Evolutionary conservation across 139 green algal species (phyloP).

Genomic region (Picochlorum sp.): DNA sequence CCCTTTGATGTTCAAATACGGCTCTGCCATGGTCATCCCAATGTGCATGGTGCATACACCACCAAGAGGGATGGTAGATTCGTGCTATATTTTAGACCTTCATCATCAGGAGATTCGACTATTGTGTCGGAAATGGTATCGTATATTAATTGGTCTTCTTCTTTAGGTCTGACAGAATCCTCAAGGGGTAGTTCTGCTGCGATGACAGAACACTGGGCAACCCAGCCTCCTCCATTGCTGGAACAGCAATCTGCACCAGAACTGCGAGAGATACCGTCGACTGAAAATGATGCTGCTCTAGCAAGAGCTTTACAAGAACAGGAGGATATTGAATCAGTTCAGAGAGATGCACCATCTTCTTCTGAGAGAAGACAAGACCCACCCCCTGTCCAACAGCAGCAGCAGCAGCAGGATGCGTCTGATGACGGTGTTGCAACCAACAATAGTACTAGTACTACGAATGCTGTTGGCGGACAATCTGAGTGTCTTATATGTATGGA

Average conservation of each 20-base stretch:
- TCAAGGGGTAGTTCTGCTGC: no score
- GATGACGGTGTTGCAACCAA: neutral
- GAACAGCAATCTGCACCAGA: no score
- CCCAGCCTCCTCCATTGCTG: no score
- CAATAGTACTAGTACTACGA: neutral
- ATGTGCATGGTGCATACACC: no score
- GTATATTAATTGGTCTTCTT: no score
- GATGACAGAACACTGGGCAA: no score
- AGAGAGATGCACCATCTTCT: neutral
- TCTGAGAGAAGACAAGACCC: neutral
- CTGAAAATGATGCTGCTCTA: constrained; percentile 1
- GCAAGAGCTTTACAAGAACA: constrained; percentile 6
- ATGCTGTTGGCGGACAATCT: neutral
- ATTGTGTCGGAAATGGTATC: no score
- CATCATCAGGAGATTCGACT: no score
- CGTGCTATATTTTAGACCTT: no score
- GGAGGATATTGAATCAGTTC: constrained; percentile 1
- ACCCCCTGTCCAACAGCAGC: neutral
- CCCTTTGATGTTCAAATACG: neutral
- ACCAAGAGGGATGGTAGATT: no score
- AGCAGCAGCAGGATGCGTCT: neutral
- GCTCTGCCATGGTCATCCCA: no score
- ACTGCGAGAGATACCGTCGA: neutral
- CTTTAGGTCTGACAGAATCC: no score
- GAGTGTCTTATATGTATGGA: constrained; percentile 1